A percentile compares a stretch with the other conserved stretches of the same genome.
Evolutionary conservation across 2,329 filamentous ascomycete genomes (phyloP).

Genomic region (Ceratocystiopsis brevicomis): DNA sequence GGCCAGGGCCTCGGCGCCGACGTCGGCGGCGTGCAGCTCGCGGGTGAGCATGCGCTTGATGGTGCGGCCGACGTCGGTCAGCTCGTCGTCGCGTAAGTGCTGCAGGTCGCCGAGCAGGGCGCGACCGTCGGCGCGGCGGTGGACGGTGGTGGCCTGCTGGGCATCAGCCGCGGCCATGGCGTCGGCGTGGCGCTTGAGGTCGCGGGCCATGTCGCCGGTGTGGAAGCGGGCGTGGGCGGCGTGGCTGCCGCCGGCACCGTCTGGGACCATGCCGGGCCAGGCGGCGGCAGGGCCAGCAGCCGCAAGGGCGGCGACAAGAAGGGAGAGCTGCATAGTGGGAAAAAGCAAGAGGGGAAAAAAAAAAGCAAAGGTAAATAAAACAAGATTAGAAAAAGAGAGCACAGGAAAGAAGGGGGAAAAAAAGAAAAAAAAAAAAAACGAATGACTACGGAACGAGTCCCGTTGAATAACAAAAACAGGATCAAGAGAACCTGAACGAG

Average conservation of each 20-base stretch:
- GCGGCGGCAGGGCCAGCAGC: conserved; percentile 4
- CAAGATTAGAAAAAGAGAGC: no score
- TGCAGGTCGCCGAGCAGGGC: conserved; percentile 20
- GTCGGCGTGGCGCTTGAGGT: conserved; percentile 1
- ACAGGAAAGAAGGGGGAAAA: background rate
- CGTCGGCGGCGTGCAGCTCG: background rate
- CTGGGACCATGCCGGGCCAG: conserved; percentile 6
- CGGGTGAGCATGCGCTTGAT: conserved; percentile 20
- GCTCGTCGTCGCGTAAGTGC: conserved; percentile 11
- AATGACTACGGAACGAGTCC: background rate
- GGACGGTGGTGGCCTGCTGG: background rate
- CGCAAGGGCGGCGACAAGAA: conserved; percentile 1
- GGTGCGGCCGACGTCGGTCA: conserved; percentile 17
- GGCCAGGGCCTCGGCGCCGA: background rate
- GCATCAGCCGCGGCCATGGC: background rate
- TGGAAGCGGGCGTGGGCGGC: conserved; percentile 1
- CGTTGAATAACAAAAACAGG: background rate
- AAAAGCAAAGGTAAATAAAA: background rate
- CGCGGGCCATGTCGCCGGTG: conserved; percentile 4
- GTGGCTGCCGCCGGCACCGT: background rate
- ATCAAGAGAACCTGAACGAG: background rate
- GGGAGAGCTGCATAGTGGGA: conserved; percentile 3
- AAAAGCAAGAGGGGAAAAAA: background rate
- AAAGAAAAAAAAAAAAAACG: background rate
- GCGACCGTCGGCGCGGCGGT: background rate